Evolutionary conservation across 2,329 filamentous ascomycete genomes (phyloP).

Genomic region (Magnaporthiopsis incrustans): DNA sequence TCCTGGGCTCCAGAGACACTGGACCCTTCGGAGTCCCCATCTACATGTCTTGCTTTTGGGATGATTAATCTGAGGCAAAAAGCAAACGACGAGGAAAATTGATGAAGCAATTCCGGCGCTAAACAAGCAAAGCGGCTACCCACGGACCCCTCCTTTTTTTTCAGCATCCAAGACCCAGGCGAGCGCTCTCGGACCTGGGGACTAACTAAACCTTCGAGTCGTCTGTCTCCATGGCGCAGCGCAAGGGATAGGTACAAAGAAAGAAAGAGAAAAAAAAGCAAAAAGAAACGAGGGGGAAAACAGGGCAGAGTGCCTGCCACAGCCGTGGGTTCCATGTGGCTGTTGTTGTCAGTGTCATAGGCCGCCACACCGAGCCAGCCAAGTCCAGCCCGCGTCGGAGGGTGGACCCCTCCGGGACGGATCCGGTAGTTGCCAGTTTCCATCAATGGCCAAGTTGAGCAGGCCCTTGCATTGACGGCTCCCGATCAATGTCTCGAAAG

Average conservation of each 20-base stretch:
- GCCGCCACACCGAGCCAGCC: not conserved
- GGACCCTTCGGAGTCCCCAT: too few species aligned
- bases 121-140: not conserved
- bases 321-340: too few species aligned
- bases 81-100: too few species aligned
- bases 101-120: too few species aligned
- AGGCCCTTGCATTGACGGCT: too few species aligned
- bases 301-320: too few species aligned
- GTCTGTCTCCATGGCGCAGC: not conserved
- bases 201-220: not conserved
- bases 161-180: too few species aligned
- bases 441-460: not conserved
- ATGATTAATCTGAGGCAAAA: not conserved
- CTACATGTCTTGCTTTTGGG: not conserved
- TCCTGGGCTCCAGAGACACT: too few species aligned
- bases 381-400: too few species aligned
- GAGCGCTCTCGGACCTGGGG: not conserved
- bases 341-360: too few species aligned
- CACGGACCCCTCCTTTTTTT: not conserved
- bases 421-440: not conserved
- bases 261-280: not conserved
- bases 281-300: too few species aligned
- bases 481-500: not conserved
- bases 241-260: not conserved
- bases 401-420: too few species aligned